Percentiles rank a stretch among this genome's conserved stretches.
These are phyloP conservation scores for Myochromella boudieri DNA, from an alignment of 768 basidiomycete genomes.

Conservation along the genomic window DNA sequence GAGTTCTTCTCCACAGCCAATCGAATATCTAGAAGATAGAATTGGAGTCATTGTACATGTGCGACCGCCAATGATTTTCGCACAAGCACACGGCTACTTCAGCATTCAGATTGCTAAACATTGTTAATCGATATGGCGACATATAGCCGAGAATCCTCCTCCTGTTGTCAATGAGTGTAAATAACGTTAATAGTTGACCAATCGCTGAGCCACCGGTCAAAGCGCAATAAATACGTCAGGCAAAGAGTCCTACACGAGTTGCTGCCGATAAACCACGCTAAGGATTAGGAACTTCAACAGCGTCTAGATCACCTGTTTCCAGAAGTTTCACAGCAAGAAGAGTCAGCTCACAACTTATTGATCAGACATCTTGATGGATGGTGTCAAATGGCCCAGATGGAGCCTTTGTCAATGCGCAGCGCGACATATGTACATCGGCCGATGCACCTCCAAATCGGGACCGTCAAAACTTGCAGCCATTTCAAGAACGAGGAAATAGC, in stretches of 20 bases:
- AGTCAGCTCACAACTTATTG: too few relatives aligned
- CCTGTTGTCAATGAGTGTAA: background rate
- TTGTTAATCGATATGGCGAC: constrained; percentile 2
- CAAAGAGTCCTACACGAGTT: background rate
- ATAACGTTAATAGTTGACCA: background rate
- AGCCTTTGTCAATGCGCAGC: constrained; percentile 4
- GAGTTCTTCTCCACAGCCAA: background rate
- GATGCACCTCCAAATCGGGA: background rate
- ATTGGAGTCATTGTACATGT: background rate
- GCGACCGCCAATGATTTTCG: background rate
- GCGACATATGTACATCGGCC: background rate
- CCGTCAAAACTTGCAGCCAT: background rate
- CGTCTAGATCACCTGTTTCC: background rate
- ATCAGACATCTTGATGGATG: constrained; percentile 10
- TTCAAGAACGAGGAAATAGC: background rate
- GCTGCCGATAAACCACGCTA: constrained; percentile 2
- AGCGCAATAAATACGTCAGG: constrained; percentile 8
- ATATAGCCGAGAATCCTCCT: background rate
- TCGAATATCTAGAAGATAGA: background rate
- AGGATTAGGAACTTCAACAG: background rate
- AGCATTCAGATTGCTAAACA: background rate
- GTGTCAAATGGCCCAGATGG: constrained; percentile 5
- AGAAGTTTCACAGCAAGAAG: constrained; percentile 12
- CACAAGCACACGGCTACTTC: background rate
- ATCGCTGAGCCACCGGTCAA: background rate